Base-by-base conservation (phyloP, 2,329 filamentous ascomycete species). In the Penicillium sp. region DNA sequence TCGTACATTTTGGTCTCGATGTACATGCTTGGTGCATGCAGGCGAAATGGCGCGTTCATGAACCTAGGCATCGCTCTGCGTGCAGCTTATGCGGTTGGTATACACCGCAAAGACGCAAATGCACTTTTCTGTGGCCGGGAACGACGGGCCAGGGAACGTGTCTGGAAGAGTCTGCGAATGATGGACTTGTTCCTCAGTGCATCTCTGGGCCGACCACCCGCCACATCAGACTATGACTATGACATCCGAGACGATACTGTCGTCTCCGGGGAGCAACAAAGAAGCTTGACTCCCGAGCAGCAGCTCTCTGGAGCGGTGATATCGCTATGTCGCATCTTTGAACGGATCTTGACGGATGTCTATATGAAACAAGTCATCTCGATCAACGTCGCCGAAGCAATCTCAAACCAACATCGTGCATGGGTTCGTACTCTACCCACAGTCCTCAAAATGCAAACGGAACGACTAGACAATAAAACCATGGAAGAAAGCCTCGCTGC, bases 101-200 rank as follows among this genome's bases (percentile, higher is more conserved):
- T 84, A 22, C 82, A 84, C 63, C 71, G 81, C 5, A 81, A 78
- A 31, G 81, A 83, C 65, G 80, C 82, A 13, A 83, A 82, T 58
- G 79, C 79, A 31, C 75, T 81, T 1, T 83, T 82, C 60, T 80
- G 79, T 33, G 65, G 68, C 1, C 67, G 75, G 2, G 77, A 79
- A 46, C 73, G 75, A 52, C 64, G 72, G 31, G 74, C 78, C 5
- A 71, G 81, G 56, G 80, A 83, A 60, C 76, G 80, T 3, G 79
- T 83, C 19, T 84, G 81, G 81, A 83, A 81, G 65, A 83, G 80
- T 62, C 69, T 83, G 5, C 77, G 81, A 2, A 78, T 83, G 54
- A 75, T 83, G 51, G 82, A 83, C 58, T 71, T 83, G 54, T 81
- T 82, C 39, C 78, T 83, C 59, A 83, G 81, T 62, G 81, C 78